Percentiles rank a stretch among this genome's conserved stretches.
phyloP scores from a whole-genome alignment of 148 eudicot genomes.

The Vaccinium myrtillus region DNA sequence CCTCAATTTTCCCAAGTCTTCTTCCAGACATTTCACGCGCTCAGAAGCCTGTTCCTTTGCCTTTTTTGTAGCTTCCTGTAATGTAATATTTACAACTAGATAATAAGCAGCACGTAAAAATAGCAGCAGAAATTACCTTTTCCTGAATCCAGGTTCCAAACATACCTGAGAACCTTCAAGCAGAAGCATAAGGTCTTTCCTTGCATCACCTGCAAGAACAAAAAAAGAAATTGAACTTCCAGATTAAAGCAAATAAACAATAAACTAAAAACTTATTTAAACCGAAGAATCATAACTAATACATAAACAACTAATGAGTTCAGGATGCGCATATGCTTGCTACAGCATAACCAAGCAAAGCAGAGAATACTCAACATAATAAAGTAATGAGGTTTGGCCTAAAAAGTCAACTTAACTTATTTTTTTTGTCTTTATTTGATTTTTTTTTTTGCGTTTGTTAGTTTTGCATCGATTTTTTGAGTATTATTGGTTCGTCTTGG shows the following conservation, averaged over 20 bases:
- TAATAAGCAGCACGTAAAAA: background rate
- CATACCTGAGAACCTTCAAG: slow-evolving; percentile 57
- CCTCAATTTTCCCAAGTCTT: slow-evolving; percentile 57
- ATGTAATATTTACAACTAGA: background rate
- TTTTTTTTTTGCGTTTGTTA: no score
- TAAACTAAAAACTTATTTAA: background rate
- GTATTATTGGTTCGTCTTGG: no score
- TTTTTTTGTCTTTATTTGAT: no score
- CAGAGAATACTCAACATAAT: background rate
- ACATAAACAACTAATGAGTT: background rate
- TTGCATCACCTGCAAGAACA: slow-evolving; percentile 38
- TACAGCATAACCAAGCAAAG: background rate
- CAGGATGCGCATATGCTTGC: background rate
- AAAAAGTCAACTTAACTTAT: no score
- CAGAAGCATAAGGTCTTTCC: slow-evolving; percentile 50
- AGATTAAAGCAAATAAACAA: background rate
- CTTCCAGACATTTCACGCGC: slow-evolving; percentile 68
- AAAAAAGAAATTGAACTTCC: background rate
- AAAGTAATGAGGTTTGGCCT: no score
- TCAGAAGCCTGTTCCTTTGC: slow-evolving; percentile 60
- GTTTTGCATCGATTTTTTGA: no score
- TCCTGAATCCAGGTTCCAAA: background rate
- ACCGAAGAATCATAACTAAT: background rate
- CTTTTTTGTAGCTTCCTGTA: slow-evolving; percentile 52
- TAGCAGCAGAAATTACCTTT: background rate